These are phyloP conservation scores for Ustulina deusta DNA, from an alignment of 2,329 filamentous ascomycete genomes.

Conservation along the genomic window DNA sequence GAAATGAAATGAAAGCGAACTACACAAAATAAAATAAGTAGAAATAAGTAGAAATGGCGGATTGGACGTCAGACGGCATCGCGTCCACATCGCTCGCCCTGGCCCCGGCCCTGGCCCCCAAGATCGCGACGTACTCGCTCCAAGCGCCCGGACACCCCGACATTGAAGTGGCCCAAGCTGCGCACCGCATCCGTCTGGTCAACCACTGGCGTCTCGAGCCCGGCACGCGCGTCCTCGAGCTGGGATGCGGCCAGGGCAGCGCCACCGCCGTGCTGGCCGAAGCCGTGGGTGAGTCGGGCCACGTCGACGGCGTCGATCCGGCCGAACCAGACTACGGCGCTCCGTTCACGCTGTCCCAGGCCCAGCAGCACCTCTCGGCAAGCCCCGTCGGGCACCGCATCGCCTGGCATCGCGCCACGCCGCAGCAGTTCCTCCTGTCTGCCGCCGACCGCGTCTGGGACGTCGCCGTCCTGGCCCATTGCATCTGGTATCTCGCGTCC, in stretches of 20 bases:
- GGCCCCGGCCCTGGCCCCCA: constrained; percentile 14
- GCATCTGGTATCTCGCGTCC: constrained; percentile 65
- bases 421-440: constrained; percentile 54
- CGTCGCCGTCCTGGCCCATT: constrained; percentile 62
- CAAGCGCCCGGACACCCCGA: constrained; percentile 30
- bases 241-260: constrained; percentile 71
- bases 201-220: constrained; percentile 53
- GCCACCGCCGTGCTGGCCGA: constrained; percentile 66
- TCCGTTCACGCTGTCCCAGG: constrained; percentile 61
- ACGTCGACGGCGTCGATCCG: constrained; percentile 65
- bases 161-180: constrained; percentile 45
- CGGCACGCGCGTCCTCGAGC: constrained; percentile 63
- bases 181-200: constrained; percentile 54
- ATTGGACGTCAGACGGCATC: background rate
- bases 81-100: background rate
- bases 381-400: constrained; percentile 57
- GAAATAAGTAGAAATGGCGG: background rate
- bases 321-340: constrained; percentile 62
- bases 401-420: constrained; percentile 56
- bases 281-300: constrained; percentile 58
- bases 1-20: background rate
- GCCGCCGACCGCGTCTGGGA: constrained; percentile 53
- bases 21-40: background rate
- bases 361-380: constrained; percentile 59
- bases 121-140: constrained; percentile 25